Evolutionary conservation across 2,329 filamentous ascomycete genomes (phyloP).

Genomic region (Penicillium brevicompactum): DNA sequence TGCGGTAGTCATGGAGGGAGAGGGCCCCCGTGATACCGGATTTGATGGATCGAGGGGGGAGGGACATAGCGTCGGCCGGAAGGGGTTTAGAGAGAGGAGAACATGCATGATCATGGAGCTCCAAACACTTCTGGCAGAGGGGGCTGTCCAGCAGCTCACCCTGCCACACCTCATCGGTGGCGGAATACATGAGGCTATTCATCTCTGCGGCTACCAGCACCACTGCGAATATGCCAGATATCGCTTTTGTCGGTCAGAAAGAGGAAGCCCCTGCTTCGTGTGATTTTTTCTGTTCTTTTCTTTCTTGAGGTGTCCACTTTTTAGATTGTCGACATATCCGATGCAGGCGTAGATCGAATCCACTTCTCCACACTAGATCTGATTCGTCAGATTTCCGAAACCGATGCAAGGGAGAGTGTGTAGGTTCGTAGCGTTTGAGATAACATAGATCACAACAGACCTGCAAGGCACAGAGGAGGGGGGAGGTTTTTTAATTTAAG

Average conservation of each 20-base stretch:
- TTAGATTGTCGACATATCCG: constrained; percentile 28
- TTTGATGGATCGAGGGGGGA: constrained; percentile 23
- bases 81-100: constrained; percentile 16
- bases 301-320: constrained; percentile 1
- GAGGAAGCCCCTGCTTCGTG: constrained; percentile 2
- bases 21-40: constrained; percentile 26
- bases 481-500: neutral
- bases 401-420: constrained; percentile 5
- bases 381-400: constrained; percentile 6
- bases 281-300: neutral
- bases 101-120: constrained; percentile 20
- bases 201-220: neutral
- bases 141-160: constrained; percentile 22
- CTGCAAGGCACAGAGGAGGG: constrained; percentile 8
- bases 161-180: constrained; percentile 14
- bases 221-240: neutral
- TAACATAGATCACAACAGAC: constrained; percentile 4
- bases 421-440: neutral
- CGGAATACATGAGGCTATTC: constrained; percentile 9
- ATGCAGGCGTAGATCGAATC: constrained; percentile 11
- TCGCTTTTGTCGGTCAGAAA: neutral
- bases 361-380: constrained; percentile 10
- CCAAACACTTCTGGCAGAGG: constrained; percentile 16
- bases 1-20: constrained; percentile 41
- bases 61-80: constrained; percentile 18